Evolutionary conservation across 345 rosid species (phyloP).

Genomic region (Populus simonii): DNA sequence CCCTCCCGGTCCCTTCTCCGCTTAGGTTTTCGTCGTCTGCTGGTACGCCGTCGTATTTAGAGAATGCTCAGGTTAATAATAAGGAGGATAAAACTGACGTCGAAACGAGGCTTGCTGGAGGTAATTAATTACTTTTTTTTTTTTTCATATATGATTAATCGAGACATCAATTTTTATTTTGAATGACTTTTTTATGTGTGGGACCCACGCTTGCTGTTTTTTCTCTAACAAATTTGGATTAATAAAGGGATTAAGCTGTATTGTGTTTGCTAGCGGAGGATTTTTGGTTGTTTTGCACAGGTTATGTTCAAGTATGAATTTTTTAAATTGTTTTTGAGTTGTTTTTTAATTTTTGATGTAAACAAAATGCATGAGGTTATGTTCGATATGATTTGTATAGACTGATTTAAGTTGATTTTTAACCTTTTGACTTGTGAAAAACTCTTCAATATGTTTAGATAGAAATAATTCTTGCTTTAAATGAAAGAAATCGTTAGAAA

Average conservation of each 20-base stretch:
- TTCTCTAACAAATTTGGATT: neutral
- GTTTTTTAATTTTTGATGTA: too few species aligned
- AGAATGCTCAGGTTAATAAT: slow-evolving; percentile 6
- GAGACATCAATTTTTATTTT: neutral
- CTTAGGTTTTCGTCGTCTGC: slow-evolving; percentile 50
- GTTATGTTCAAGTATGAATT: too few species aligned
- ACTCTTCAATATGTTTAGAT: too few species aligned
- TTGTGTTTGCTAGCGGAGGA: neutral
- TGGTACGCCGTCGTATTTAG: slow-evolving; percentile 23
- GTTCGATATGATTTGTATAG: too few species aligned
- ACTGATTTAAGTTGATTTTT: too few species aligned
- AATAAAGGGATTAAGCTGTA: neutral
- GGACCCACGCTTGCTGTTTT: neutral
- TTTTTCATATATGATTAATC: neutral
- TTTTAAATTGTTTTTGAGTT: too few species aligned
- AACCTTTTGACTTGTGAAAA: too few species aligned
- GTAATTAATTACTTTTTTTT: neutral
- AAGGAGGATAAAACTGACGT: slow-evolving; percentile 22
- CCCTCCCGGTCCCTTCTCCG: slow-evolving; percentile 48
- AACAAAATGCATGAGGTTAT: too few species aligned
- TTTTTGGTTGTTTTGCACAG: neutral
- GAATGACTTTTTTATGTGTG: neutral
- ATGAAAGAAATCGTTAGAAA: too few species aligned
- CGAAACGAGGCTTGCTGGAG: slow-evolving; percentile 28
- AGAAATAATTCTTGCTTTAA: too few species aligned